Conservation (phyloP, 1,139 yeast genomes). For the Diutina mesorugosa region DNA sequence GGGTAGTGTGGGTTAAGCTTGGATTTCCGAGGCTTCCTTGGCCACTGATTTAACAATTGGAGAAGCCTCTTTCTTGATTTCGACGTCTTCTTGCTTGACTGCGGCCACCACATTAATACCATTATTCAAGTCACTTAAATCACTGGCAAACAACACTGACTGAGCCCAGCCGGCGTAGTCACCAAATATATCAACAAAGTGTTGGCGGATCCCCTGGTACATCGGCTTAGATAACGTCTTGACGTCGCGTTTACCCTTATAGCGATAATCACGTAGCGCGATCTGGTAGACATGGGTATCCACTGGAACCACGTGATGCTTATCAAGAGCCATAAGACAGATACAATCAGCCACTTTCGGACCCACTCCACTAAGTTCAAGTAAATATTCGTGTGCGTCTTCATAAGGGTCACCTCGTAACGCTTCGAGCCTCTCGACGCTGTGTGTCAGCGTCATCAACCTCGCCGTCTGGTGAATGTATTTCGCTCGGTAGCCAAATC, state of each 20-base stretch:
- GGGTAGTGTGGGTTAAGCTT: background rate
- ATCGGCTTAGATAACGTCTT: slow-evolving; percentile 45
- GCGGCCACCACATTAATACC: slow-evolving; percentile 18
- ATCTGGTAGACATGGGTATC: slow-evolving; percentile 96
- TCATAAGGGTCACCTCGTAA: slow-evolving; percentile 36
- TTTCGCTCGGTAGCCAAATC: slow-evolving; percentile 90
- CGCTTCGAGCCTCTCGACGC: slow-evolving; percentile 14
- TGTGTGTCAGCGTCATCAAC: slow-evolving; percentile 11
- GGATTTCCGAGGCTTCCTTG: background rate
- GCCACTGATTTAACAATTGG: background rate
- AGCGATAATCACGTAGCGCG: slow-evolving; percentile 69
- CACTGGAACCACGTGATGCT: slow-evolving; percentile 83
- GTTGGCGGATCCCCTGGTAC: slow-evolving; percentile 46
- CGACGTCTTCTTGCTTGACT: slow-evolving; percentile 3
- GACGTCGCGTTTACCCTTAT: slow-evolving; percentile 24
- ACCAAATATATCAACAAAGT: slow-evolving; percentile 69
- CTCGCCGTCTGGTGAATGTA: slow-evolving; percentile 71
- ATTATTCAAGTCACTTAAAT: slow-evolving; percentile 48
- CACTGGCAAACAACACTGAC: slow-evolving; percentile 80
- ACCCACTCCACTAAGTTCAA: slow-evolving; percentile 79
- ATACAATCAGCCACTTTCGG: slow-evolving; percentile 95
- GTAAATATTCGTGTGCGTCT: slow-evolving; percentile 50
- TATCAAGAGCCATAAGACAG: slow-evolving; percentile 81
- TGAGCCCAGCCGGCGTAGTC: slow-evolving; percentile 98
- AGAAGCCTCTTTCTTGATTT: background rate